Evolutionary conservation across 345 rosid species (phyloP), one percentile per base, ranked within the genome.

Genomic region (Eucalyptus caleyi): DNA sequence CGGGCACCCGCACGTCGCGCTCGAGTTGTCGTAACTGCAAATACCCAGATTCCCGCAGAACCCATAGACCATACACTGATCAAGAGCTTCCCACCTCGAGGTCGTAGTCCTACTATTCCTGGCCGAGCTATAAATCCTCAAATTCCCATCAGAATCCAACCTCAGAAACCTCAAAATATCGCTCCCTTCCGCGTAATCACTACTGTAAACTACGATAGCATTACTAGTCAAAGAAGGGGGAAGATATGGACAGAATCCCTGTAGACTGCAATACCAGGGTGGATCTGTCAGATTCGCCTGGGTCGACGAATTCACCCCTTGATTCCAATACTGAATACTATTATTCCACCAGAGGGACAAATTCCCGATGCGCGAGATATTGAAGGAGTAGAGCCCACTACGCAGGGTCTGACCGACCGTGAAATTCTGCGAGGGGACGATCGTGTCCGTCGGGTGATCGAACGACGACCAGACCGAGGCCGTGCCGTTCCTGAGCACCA

Each of bases 31-130:
- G 88, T 95, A 95, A 89, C 93, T 93, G 83, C 97, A 96, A 51
- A 95, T 93, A 89, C 96, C 96, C 72, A 93, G 89, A 90, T 92
- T 89, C 2, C 97, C 98, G 88, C 97, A 95, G 18, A 89, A 95
- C 5, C 96, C 97, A 90, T 87, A 96, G 81, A 95, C 94, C 65
- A 10, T 93, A 89, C 98, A 95, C 67, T 93, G 96, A 77, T 96
- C 92, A 86, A 91, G 90, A 88, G 95, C 96, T 6, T 93, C 90
- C 98, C 97, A 96, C 85, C 91, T 91, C 80, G 69, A 24, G 21
- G 80, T 72, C 40, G 65, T 42, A 87, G 86, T 90, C 24, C 92
- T 93, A 87, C 47, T 88, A 60, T 89, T 91, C 47, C 85, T 89
- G 26, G 50, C 82, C 15, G 92, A 91, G 60, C 95, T 94, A 45